A percentile compares a stretch with the other conserved stretches of the same genome.
Conservation (phyloP, 345 rosid genomes). For the Turnera subulata region DNA sequence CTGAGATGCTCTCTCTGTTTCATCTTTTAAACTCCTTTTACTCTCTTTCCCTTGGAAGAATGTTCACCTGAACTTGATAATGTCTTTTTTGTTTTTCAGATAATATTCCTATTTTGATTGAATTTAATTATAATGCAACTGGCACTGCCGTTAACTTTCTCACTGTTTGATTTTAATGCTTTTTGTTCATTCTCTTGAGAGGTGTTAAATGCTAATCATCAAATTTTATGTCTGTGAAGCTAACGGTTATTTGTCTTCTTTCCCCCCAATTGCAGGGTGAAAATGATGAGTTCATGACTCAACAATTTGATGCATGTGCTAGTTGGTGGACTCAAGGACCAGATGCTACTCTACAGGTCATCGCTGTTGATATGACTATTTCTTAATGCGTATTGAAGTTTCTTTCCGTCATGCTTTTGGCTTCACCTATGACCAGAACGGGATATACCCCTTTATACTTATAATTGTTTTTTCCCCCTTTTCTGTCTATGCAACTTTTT, state of each 20-base stretch:
- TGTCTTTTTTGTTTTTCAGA: too few relatives aligned
- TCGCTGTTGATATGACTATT: slow-evolving; percentile 15
- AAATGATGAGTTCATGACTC: slow-evolving; percentile 41
- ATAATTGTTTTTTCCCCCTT: not conserved
- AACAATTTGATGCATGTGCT: slow-evolving; percentile 97
- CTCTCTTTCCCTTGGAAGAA: not conserved
- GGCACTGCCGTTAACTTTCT: not conserved
- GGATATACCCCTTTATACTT: not conserved
- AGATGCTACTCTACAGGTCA: slow-evolving; percentile 86
- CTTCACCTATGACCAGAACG: too few relatives aligned
- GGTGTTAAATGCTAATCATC: not conserved
- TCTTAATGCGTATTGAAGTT: not conserved
- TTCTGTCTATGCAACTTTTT: too few relatives aligned
- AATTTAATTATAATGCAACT: too few relatives aligned
- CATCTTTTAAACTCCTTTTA: not conserved
- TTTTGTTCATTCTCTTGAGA: not conserved
- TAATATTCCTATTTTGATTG: too few relatives aligned
- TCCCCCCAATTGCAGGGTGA: slow-evolving; percentile 31
- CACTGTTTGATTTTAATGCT: not conserved
- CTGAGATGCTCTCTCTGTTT: not conserved
- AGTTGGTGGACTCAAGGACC: slow-evolving; percentile 99
- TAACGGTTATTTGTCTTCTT: not conserved
- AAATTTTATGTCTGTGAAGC: not conserved
- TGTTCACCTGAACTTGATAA: not conserved
- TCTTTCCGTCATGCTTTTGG: too few relatives aligned